These are phyloP conservation scores for Hansenula lynferdii DNA, from an alignment of 1,139 yeast species.

Conservation along the genomic window DNA sequence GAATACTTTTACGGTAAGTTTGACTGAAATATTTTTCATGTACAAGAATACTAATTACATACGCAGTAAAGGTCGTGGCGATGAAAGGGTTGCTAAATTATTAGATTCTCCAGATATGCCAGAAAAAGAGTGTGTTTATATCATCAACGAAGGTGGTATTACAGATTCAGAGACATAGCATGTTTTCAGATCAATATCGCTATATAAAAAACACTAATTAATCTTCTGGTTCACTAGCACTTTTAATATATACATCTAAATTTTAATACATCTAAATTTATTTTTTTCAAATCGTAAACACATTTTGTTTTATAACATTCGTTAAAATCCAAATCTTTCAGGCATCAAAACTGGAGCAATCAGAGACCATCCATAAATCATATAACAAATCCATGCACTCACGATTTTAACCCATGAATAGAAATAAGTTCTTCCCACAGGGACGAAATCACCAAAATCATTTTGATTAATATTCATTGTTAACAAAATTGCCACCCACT, in stretches of 20 bases:
- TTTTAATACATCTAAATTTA: no score
- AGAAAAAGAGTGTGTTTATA: conserved; percentile 50
- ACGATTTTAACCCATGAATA: conserved; percentile 92
- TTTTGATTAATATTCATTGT: conserved; percentile 89
- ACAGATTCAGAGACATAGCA: conserved; percentile 39
- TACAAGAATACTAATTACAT: no score
- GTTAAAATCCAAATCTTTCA: conserved; percentile 58
- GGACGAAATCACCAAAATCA: conserved; percentile 83
- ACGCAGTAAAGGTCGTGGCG: conserved; percentile 64
- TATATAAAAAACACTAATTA: no score
- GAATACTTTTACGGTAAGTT: conserved; percentile 38
- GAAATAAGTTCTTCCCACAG: conserved; percentile 96
- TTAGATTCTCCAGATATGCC: conserved; percentile 65
- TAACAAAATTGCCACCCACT: conserved; percentile 89
- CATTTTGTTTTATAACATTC: no score
- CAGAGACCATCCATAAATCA: conserved; percentile 84
- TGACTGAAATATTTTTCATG: no score
- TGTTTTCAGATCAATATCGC: no score
- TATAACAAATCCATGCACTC: conserved; percentile 89
- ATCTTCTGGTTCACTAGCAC: no score
- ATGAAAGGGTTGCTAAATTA: conserved; percentile 57
- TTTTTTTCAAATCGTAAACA: no score
- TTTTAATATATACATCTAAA: no score
- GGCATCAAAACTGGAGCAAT: conserved; percentile 89
- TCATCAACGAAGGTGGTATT: conserved; percentile 50